These are phyloP conservation scores for Pseudocercospora vitis DNA, from an alignment of 2,329 filamentous ascomycete species.

Conservation along the genomic window DNA sequence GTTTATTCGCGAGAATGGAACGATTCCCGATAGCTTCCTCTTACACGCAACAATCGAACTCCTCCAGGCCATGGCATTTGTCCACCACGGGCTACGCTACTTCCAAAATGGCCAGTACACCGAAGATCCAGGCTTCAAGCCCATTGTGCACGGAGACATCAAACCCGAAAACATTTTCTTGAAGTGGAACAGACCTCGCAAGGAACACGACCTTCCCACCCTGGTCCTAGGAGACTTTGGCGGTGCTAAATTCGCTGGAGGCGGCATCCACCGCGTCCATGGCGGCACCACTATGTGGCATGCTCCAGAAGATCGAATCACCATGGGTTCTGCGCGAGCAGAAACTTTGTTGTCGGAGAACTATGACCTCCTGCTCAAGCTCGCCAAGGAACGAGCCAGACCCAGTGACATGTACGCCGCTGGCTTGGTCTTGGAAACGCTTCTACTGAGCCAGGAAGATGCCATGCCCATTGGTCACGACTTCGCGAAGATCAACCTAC, in stretches of 20 bases:
- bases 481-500: not conserved
- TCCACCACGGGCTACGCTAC: not conserved
- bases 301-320: not conserved
- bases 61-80: not conserved
- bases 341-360: not conserved
- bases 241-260: conserved; percentile 1
- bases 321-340: not conserved
- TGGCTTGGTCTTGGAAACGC: not conserved
- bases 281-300: not conserved
- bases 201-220: conserved; percentile 1
- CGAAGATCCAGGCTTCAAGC: not conserved
- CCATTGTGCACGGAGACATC: conserved; percentile 19
- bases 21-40: conserved; percentile 1
- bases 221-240: conserved; percentile 15
- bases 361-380: not conserved
- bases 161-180: conserved; percentile 17
- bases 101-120: not conserved
- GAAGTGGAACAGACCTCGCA: conserved; percentile 5
- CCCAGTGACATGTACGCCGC: not conserved
- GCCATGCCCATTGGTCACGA: not conserved
- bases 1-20: not conserved
- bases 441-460: not conserved
- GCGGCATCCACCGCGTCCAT: not conserved
- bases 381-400: not conserved
- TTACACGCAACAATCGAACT: not conserved